Evolutionary conservation across 768 basidiomycete genomes (phyloP), one percentile per base, ranked within the genome.

Genomic region (Rhizopogon vulgaris): DNA sequence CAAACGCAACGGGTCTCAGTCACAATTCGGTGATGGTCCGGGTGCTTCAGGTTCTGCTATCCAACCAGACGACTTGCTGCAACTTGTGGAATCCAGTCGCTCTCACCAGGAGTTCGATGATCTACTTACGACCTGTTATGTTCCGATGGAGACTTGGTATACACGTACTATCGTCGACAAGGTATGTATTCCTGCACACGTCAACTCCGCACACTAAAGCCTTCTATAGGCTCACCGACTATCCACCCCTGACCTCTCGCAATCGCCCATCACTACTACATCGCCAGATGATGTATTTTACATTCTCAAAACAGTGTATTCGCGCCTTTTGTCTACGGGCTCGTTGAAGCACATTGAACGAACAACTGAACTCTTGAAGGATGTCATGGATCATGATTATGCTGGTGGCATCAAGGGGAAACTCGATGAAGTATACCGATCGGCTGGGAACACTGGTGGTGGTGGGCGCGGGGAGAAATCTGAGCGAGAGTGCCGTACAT

Each of bases 241-340:
- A 39, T 90, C 95, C 24, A 82, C 74, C 12, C 76, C 82, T 2
- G 93, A 97, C 62, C 63, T 76, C 6, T 77, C 84, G 2, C 78
- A 85, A 52, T 71, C 60, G 38, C 90, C 79, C 47, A 72, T 78
- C 10, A 80, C 75, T 1, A 89, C 87, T 0, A 92, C 90, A 0
- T 83, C 82, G 0, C 90, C 91, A 0, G 96, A 99, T 66, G 96
- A 98, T 59, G 88, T 87, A 2, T 99, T 98, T 71, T 99, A 96
- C 69, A 86, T 99, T 52, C 74, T 98, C 53, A 97, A 96, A 67
- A 76, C 83, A 6, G 85, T 94, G 3, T 74, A 94, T 4, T 74
- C 80, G 17, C 81, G 96, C 10, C 69, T 93, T 30, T 64, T 96
- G 15, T 86, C 89, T 0, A 87, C 88, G 0, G 92, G 91, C 0